Evolutionary conservation across 768 basidiomycete species (phyloP), one percentile per base, ranked within the genome.

Genomic region (Austroboletus eburneus): DNA sequence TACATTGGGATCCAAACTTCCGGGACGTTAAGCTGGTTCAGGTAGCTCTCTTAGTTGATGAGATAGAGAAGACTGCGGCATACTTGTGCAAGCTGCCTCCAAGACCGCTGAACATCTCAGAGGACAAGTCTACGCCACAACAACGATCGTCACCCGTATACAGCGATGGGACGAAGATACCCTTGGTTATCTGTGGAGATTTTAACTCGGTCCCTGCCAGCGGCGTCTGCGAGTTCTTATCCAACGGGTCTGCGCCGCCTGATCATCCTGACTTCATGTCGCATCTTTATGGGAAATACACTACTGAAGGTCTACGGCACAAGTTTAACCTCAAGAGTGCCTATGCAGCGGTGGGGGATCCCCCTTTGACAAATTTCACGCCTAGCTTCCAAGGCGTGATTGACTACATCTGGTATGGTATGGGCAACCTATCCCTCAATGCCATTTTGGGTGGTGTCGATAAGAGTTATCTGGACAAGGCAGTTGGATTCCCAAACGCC

Each of bases 11-110:
- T 64, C 90, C 87, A 12, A 78, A 79, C 41, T 96, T 81, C 71
- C 73, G 90, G 42, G 96, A 99, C 64, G 96, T 99, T 71, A 99
- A 99, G 71, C 81, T 99, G 54, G 92, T 98, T 6, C 96, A 99
- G 63, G 80, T 78, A n/a, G 94, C 91, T 4, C 75, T 98, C 52
- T 73, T 98, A 39, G 72, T 96, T 49, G 95, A 97, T 49, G 94
- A 97, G 66, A 70, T 96, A 17, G 88, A 92, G 72, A 95, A 93
- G 77, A 82, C 91, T 43, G 86, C 86, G 2, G 75, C 80, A 44
- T 80, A 78, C 58, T 97, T 97, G 64, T 84, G 92, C 30, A 83
- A 78, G 58, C 81, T 93, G 37, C 93, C 95, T 9, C 78, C 85
- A 1, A 74, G 75, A 24, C 70, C 76, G 2, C 79, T 80, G 7